Conservation (phyloP, 2,329 filamentous ascomycete genomes). For the Colletotrichum viniferum region DNA sequence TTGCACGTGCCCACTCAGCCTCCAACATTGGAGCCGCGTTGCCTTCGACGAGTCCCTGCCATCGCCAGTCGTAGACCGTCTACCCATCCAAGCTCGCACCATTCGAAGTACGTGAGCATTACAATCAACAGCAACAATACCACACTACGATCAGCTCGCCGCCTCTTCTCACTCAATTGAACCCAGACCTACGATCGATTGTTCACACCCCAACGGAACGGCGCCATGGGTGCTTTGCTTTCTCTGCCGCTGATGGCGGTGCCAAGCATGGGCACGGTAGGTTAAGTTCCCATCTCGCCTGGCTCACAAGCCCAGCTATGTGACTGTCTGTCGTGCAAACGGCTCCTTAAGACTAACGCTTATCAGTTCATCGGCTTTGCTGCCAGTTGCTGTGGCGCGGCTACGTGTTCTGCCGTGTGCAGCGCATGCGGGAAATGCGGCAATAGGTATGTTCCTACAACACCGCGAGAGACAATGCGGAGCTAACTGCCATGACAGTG, state of each 20-base stretch:
- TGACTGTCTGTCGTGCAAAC: not conserved
- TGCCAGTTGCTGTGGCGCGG: slow-evolving; percentile 94
- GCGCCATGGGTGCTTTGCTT: slow-evolving; percentile 83
- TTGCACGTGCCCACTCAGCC: not conserved
- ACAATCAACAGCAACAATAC: not conserved
- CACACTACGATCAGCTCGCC: not conserved
- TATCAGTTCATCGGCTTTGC: slow-evolving; percentile 74
- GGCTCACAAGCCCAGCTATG: not conserved
- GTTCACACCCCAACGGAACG: not conserved
- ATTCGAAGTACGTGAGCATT: not conserved
- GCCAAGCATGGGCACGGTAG: slow-evolving; percentile 84
- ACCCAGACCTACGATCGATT: not conserved
- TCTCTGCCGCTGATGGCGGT: slow-evolving; percentile 89
- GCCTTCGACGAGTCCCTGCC: not conserved
- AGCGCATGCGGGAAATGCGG: slow-evolving; percentile 96
- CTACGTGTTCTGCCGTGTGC: slow-evolving; percentile 94
- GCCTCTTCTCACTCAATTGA: not conserved
- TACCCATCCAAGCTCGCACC: not conserved
- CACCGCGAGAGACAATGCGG: not conserved
- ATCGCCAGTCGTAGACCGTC: not conserved
- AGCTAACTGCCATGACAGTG: slow-evolving; percentile 54
- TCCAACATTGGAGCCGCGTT: not conserved
- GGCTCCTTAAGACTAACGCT: not conserved
- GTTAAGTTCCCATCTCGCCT: slow-evolving; percentile 37
- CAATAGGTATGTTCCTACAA: slow-evolving; percentile 70